A percentile compares a stretch with the other conserved stretches of the same genome.
phyloP scores from a whole-genome alignment of 305 asterid genomes.

The Fraxinus albicans region DNA sequence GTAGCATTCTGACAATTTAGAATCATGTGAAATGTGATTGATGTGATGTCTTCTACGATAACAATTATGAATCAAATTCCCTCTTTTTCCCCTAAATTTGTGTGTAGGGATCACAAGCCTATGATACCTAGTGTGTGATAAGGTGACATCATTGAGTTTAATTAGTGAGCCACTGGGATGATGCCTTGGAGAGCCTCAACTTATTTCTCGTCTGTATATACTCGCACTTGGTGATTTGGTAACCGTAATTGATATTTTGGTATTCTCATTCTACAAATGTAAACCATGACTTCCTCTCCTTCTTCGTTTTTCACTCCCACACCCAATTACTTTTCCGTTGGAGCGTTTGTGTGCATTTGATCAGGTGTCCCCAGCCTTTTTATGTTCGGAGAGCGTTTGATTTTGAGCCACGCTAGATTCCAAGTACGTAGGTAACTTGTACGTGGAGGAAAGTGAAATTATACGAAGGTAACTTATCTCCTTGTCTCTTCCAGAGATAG shows the following conservation, averaged over 20 bases:
- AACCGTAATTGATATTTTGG: neutral
- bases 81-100: too few relatives aligned
- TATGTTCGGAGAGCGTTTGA: neutral
- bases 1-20: neutral
- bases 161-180: neutral
- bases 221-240: neutral
- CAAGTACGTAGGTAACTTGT: neutral
- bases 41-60: neutral
- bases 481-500: neutral
- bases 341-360: neutral
- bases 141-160: neutral
- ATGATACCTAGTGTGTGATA: neutral
- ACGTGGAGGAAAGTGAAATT: neutral
- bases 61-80: too few relatives aligned
- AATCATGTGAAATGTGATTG: neutral
- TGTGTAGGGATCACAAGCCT: neutral
- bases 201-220: neutral
- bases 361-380: neutral
- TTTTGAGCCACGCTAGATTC: too few relatives aligned
- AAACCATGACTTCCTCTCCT: neutral
- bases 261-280: neutral
- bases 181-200: neutral
- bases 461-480: neutral
- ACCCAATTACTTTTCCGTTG: neutral
- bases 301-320: too few relatives aligned